Evolutionary conservation across 805 yeast genomes (phyloP), one percentile per base, ranked within the genome.

Genomic region (Lachancea sp.): DNA sequence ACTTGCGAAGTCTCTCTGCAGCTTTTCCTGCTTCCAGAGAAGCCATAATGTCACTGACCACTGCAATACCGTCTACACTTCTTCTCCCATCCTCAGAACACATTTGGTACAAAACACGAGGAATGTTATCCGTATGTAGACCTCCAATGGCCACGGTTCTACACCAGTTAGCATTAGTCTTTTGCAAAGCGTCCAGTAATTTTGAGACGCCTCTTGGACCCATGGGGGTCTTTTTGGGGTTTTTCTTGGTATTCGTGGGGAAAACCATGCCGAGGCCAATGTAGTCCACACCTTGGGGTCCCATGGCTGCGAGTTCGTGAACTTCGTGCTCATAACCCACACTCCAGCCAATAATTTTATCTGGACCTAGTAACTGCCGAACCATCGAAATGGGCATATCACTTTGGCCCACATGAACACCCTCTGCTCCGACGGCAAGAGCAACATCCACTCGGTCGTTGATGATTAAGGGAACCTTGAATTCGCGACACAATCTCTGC

Each of bases 341-440:
- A 29, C 89, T 78, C 42, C 89, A 78, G 1, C 97, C 97, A 34
- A 88, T 57, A 43, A 88, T 78, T 62, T 82, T 86, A 41, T 75
- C 71, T 0, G 80, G 75, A 0, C 96, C 96, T 9, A 87, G 60
- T 23, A 86, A 54, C 50, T 66, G 54, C 26, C 96, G 63, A 1
- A 77, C 92, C 28, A 70, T 50, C 1, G 51, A 50, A 6, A 62
- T 61, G 3, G 68, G 65, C 85, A 88, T 84, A 56, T 88, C 97
- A 39, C 80, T 88, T 59, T 88, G 96, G 0, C 97, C 97, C 16
- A 88, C 85, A 64, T 88, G 97, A 7, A 89, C 81, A 25, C 95
- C 95, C 47, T 86, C 96, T 2, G 95, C 95, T 50, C 75, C 92
- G 41, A 86, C 70, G 0, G 96, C 96, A 32, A 89, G 64, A 0